Evolutionary conservation across 306 rosid genomes (phyloP).

Genomic region (Delonix regia): DNA sequence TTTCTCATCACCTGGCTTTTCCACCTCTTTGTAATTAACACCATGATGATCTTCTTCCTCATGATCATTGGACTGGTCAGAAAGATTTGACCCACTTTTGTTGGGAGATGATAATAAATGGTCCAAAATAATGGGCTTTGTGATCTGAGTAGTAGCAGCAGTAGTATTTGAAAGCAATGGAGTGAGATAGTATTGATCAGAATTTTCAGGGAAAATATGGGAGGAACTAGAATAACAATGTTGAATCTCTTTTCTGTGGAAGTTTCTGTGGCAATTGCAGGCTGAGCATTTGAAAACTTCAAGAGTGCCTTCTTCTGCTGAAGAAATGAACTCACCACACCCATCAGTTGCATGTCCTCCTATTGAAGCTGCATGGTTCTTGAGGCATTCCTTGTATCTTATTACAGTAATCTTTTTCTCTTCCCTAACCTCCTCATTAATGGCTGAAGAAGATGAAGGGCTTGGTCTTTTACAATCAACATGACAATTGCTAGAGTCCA

Average conservation of each 20-base stretch:
- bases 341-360: slow-evolving; percentile 71
- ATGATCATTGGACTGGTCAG: slow-evolving; percentile 38
- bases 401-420: slow-evolving; percentile 39
- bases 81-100: slow-evolving; percentile 50
- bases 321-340: slow-evolving; percentile 62
- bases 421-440: slow-evolving; percentile 12
- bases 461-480: slow-evolving; percentile 14
- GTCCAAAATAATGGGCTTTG: not conserved
- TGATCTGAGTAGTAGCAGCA: not conserved
- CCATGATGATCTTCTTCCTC: slow-evolving; percentile 28
- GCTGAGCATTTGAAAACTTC: slow-evolving; percentile 55
- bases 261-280: slow-evolving; percentile 65
- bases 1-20: slow-evolving; percentile 27
- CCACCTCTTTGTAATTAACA: slow-evolving; percentile 13
- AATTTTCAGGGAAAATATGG: not conserved
- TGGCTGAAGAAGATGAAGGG: slow-evolving; percentile 14
- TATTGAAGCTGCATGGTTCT: slow-evolving; percentile 68
- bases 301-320: slow-evolving; percentile 46
- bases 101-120: slow-evolving; percentile 34
- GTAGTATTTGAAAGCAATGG: slow-evolving; percentile 33
- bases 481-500: slow-evolving; percentile 37
- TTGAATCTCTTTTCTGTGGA: slow-evolving; percentile 58
- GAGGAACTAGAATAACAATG: not conserved
- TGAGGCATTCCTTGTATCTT: slow-evolving; percentile 52
- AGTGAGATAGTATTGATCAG: slow-evolving; percentile 17